Base-by-base conservation (phyloP, 2,329 filamentous ascomycete genomes). In the Aureobasidium pullulans region DNA sequence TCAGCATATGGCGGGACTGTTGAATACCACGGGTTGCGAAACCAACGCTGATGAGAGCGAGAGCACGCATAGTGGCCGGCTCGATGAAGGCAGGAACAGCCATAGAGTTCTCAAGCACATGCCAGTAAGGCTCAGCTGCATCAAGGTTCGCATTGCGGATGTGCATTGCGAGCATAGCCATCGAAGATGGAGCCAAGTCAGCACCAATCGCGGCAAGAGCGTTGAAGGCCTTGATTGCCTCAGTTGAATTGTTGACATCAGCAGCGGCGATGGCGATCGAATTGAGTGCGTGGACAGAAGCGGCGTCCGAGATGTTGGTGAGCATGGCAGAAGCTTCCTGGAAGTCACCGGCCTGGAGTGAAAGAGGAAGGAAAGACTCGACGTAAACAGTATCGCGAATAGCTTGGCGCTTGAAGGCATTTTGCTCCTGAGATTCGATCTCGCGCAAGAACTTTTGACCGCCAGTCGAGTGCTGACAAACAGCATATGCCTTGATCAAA, bases 401-500 rank as follows among this genome's bases (percentile, higher is more conserved):
- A 10, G 84, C 80, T 19, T 77, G 75, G 56, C 83, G 79, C 31
- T 83, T 80, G 19, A 60, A 52, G 7, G 48, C 58, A 13, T 52
- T 62, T 13, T 54, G 54, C 57, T 67, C 56, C 50, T 68, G 64
- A 28, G 69, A 61, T 47, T 71, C 68, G 62, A 99, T 87, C 72
- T 87, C 91, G 66, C 88, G 80, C 70, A 94, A 87, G 72, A 99
- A 97, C 68, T 88, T 89, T 72, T 88, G 81, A 40, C 90, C 94
- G 40, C 90, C 90, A 42, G 90, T 86, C 37, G 87, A 75, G 74
- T 93, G 89, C 67, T 89, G 88, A 62, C 87, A 91, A 44, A 86
- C 79, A 59, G 95, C 83, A 68, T 97, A 97, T 1, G 91, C 91
- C 66, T 90, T 89, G 74, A 97, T 87, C 57, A 99, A 79, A n/a